A percentile compares a stretch with the other conserved stretches of the same genome.
These are phyloP conservation scores for Akanthomyces lecanii DNA, from an alignment of 2,329 filamentous ascomycete genomes.

Conservation along the genomic window DNA sequence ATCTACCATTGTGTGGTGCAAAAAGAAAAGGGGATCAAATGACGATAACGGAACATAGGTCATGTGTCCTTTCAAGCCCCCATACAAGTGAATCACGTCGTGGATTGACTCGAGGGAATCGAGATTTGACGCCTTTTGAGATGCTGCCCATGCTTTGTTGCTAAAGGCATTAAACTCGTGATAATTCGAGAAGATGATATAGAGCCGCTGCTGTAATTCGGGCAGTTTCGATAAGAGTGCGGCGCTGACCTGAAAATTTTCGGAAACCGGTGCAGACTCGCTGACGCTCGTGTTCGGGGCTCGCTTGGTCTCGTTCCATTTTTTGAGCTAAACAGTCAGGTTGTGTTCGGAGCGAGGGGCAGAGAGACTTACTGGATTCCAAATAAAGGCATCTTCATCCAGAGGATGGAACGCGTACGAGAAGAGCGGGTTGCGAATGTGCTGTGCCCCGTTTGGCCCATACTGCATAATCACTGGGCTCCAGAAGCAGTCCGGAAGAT, in stretches of 20 bases:
- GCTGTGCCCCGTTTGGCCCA: conserved; percentile 52
- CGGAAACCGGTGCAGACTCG: conserved; percentile 40
- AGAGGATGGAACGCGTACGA: conserved; percentile 58
- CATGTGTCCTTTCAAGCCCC: conserved; percentile 63
- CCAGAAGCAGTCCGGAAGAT: conserved; percentile 43
- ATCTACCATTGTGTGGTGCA: conserved; percentile 75
- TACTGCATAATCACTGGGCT: conserved; percentile 48
- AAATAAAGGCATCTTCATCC: conserved; percentile 53
- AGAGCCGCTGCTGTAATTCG: conserved; percentile 59
- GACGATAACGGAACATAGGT: conserved; percentile 66
- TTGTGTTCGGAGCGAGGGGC: too few relatives aligned
- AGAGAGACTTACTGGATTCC: conserved; percentile 49
- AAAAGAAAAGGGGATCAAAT: conserved; percentile 75
- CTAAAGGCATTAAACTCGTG: conserved; percentile 64
- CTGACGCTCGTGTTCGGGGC: conserved; percentile 39
- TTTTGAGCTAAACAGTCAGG: conserved; percentile 44
- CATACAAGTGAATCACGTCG: conserved; percentile 57
- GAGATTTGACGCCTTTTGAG: conserved; percentile 43
- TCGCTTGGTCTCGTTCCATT: conserved; percentile 58
- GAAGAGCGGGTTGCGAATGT: conserved; percentile 59
- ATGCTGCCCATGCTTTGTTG: conserved; percentile 60
- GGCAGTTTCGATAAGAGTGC: conserved; percentile 43
- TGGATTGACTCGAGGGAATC: conserved; percentile 65
- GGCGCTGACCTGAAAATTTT: conserved; percentile 52
- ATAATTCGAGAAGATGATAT: conserved; percentile 64